Evolutionary conservation across 257 asterid species (phyloP).

Genomic region (Datura wrightii): DNA sequence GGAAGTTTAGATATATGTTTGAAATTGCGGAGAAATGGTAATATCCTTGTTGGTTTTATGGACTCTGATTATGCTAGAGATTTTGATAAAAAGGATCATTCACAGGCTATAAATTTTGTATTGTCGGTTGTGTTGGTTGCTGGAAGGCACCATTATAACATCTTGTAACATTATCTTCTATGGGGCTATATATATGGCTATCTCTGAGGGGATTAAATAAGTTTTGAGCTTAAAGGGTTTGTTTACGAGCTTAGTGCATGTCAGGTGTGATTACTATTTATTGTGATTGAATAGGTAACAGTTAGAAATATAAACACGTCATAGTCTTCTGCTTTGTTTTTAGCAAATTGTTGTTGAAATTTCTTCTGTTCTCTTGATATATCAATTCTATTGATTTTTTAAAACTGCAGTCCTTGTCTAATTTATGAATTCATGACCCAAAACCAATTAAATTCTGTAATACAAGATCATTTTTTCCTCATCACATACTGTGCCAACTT

Average conservation of each 20-base stretch:
- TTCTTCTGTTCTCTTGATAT: constrained; percentile 13
- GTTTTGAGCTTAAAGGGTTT: neutral
- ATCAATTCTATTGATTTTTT: neutral
- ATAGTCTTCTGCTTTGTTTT: neutral
- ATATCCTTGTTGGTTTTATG: constrained; percentile 11
- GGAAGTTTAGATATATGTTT: neutral
- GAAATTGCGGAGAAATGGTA: neutral
- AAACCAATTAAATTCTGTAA: constrained; percentile 4
- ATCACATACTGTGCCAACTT: neutral
- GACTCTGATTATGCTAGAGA: constrained; percentile 7
- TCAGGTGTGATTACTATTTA: neutral
- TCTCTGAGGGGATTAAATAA: neutral
- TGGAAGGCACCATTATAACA: neutral
- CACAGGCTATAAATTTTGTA: constrained; percentile 13
- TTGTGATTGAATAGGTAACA: neutral
- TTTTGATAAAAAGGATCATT: constrained; percentile 13
- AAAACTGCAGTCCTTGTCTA: neutral
- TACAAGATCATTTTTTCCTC: neutral
- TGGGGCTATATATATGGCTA: neutral
- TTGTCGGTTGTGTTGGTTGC: neutral
- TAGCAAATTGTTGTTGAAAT: neutral
- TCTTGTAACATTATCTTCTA: constrained; percentile 4
- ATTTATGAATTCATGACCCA: neutral
- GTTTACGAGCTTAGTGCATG: neutral
- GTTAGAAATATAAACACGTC: neutral